phyloP scores from a whole-genome alignment of 495 filamentous ascomycete species.

The Penicillium coffeae region DNA sequence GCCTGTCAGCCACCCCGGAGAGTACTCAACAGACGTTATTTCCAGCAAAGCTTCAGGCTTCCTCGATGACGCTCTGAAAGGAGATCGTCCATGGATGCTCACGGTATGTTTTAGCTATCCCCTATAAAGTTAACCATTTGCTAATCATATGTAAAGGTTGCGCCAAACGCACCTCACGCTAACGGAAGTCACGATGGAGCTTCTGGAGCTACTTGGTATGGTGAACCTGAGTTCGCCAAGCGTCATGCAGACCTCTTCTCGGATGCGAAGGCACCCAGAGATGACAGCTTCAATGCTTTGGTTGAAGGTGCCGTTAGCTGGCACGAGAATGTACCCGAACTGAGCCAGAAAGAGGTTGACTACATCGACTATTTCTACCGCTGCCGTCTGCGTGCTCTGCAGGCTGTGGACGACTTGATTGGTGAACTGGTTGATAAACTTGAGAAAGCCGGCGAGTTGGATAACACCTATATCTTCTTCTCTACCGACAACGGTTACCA shows the following conservation, averaged over 20 bases:
- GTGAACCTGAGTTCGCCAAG: slow-evolving; percentile 26
- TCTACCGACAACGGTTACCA: slow-evolving; percentile 69
- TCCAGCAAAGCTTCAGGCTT: slow-evolving; percentile 55
- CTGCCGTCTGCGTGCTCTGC: slow-evolving; percentile 55
- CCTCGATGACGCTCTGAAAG: slow-evolving; percentile 51
- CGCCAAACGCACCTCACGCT: slow-evolving; percentile 60
- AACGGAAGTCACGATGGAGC: slow-evolving; percentile 20
- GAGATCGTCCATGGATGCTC: slow-evolving; percentile 57
- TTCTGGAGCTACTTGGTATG: slow-evolving; percentile 19
- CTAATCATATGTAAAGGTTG: slow-evolving; percentile 27
- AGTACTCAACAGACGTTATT: slow-evolving; percentile 59
- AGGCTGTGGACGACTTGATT: slow-evolving; percentile 65
- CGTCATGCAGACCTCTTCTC: slow-evolving; percentile 30
- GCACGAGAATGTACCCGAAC: slow-evolving; percentile 46
- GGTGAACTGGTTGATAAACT: slow-evolving; percentile 50
- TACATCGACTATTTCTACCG: slow-evolving; percentile 65
- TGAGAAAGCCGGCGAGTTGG: slow-evolving; percentile 47
- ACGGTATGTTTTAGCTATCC: slow-evolving; percentile 14
- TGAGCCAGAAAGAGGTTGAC: slow-evolving; percentile 49
- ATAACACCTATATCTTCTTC: slow-evolving; percentile 65
- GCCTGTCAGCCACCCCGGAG: slow-evolving; percentile 47
- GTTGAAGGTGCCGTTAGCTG: slow-evolving; percentile 52
- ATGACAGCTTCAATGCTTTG: slow-evolving; percentile 34
- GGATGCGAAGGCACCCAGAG: slow-evolving; percentile 23
- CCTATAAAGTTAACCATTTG: neutral